Base-by-base conservation (phyloP, 2,329 filamentous ascomycete genomes). In the Lomentospora prolificans region DNA sequence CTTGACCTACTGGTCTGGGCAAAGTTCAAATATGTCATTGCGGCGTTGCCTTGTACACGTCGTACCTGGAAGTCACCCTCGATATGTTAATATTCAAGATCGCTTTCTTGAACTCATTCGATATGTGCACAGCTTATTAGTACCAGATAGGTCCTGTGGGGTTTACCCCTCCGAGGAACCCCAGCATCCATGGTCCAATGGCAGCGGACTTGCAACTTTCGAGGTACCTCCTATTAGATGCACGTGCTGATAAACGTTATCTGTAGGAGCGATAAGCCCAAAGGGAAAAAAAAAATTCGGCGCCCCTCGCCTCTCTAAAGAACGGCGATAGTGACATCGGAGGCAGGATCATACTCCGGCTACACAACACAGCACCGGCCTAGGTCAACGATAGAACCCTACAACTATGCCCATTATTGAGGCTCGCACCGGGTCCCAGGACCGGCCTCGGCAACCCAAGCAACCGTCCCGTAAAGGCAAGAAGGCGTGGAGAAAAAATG, bases 401-500 rank as follows among this genome's bases (percentile, higher is more conserved):
- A 48, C n/a, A n/a, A 10, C 17, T n/a, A 84, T 84, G 80, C 78
- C 80, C n/a, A 72, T 79, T 25, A 63, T 83, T 27, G 46, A 70
- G 72, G 61, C 70, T 73, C 51, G 71, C 70, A 69, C 75, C 41
- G 78, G 72, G 58, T 72, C 78, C 33, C 70, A 72, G 10, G 72
- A 77, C 33, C 86, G 89, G 17, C 91, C 90, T 9, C 83, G 85
- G 60, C 89, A 95, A 62, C 84, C 86, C 72, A 90, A 82, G 60
- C 94, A 99, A 70, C 83, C 90, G 25, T 97, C 92, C 4, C 81
- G 94, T 67, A 99, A 99, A 70, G 94, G 95, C 64, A 97, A 97
- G 74, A 97, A 95, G 75, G 92, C 94, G 30, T 99, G 94, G 94
- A 82, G 94, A 67, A 99, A 97, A 71, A 96, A 99, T 73, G 90